phyloP scores from a whole-genome alignment of 2,329 filamentous ascomycete species.

The Sarocladium oryzae region DNA sequence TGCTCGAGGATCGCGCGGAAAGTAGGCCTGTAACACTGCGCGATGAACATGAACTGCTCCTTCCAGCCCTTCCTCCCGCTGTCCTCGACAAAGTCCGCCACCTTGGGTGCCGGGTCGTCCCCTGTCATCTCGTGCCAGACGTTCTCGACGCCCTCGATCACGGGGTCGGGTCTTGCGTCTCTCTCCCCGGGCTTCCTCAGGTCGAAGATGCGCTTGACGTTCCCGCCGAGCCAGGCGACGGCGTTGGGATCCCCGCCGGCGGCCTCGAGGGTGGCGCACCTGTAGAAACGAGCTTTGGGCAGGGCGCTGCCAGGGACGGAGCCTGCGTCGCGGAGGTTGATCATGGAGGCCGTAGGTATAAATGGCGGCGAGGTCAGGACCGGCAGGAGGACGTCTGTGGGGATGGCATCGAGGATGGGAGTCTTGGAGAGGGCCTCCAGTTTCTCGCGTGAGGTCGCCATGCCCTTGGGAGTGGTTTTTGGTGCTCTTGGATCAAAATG shows the following conservation, averaged over 20 bases:
- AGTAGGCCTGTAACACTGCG: conserved; percentile 33
- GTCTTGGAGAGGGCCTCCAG: conserved; percentile 33
- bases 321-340: conserved; percentile 48
- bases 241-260: conserved; percentile 23
- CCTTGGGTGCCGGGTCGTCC: conserved; percentile 28
- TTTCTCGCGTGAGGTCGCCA: conserved; percentile 16
- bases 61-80: conserved; percentile 37
- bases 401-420: conserved; percentile 33
- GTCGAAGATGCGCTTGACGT: conserved; percentile 43
- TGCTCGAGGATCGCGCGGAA: conserved; percentile 41
- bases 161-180: conserved; percentile 34
- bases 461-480: too few species aligned
- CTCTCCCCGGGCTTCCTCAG: conserved; percentile 41
- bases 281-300: conserved; percentile 36
- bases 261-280: conserved; percentile 37
- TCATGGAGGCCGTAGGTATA: conserved; percentile 36
- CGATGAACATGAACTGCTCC: conserved; percentile 40
- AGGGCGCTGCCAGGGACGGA: conserved; percentile 34
- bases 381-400: conserved; percentile 26
- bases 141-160: conserved; percentile 36
- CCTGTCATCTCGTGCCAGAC: conserved; percentile 31
- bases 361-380: conserved; percentile 39
- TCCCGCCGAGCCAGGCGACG: conserved; percentile 27
- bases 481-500: too few species aligned
- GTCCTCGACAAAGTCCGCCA: conserved; percentile 37